A percentile compares a stretch with the other conserved stretches of the same genome.
These are phyloP conservation scores for Penicillium coprophilum DNA, from an alignment of 495 filamentous ascomycete genomes.

Conservation along the genomic window DNA sequence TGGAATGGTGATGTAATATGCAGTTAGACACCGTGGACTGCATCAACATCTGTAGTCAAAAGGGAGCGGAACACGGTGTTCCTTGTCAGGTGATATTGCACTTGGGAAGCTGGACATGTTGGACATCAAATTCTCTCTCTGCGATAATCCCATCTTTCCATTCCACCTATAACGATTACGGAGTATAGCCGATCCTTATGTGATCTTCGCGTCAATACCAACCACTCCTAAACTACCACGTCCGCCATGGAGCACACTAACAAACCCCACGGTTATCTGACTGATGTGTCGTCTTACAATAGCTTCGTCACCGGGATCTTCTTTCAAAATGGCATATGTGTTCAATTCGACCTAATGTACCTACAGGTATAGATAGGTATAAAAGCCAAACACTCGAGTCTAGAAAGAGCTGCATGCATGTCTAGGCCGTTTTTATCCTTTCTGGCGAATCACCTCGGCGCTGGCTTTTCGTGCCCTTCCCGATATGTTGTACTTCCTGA, in stretches of 20 bases:
- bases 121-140: conserved; percentile 6
- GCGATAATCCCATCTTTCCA: background rate
- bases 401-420: conserved; percentile 28
- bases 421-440: conserved; percentile 1
- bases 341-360: conserved; percentile 6
- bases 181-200: conserved; percentile 7
- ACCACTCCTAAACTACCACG: conserved; percentile 19
- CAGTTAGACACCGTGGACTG: background rate
- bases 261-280: background rate
- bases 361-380: background rate
- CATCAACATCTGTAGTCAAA: background rate
- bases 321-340: conserved; percentile 12
- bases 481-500: conserved; percentile 16
- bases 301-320: conserved; percentile 1
- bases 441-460: conserved; percentile 17
- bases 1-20: conserved; percentile 12
- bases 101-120: conserved; percentile 6
- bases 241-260: background rate
- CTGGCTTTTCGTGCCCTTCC: conserved; percentile 4
- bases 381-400: conserved; percentile 5
- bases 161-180: background rate
- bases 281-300: background rate
- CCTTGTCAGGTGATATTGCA: conserved; percentile 1
- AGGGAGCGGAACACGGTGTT: background rate
- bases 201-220: conserved; percentile 12